Percentiles rank a stretch among this genome's conserved stretches.
phyloP scores from a whole-genome alignment of 1,284 basidiomycete genomes.

The Cryptococcus hybrid region DNA sequence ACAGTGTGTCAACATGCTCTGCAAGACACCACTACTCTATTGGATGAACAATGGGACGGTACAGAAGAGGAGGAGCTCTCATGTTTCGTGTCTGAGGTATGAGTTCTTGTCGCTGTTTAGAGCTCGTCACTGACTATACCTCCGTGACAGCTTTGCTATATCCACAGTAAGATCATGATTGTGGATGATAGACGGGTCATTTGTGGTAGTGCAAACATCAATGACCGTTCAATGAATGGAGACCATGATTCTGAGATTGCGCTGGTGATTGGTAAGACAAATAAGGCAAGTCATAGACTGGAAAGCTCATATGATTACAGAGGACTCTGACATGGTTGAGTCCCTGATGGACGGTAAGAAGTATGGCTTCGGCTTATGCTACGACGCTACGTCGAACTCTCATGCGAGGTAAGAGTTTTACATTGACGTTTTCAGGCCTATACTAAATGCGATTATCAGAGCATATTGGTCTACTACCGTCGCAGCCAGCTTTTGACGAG shows the following conservation, averaged over 20 bases:
- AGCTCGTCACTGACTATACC: background rate
- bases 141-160: conserved; percentile 37
- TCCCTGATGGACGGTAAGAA: conserved; percentile 73
- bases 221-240: conserved; percentile 60
- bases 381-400: conserved; percentile 41
- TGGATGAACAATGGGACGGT: conserved; percentile 77
- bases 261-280: conserved; percentile 62
- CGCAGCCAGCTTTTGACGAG: conserved; percentile 32
- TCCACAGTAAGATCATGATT: conserved; percentile 69
- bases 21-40: conserved; percentile 59
- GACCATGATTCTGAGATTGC: conserved; percentile 93
- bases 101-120: conserved; percentile 64
- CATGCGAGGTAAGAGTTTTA: conserved; percentile 37
- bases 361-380: conserved; percentile 45
- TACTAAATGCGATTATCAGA: conserved; percentile 55
- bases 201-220: conserved; percentile 60
- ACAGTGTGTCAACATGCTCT: conserved; percentile 81
- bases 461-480: conserved; percentile 74
- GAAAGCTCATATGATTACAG: conserved; percentile 4
- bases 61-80: conserved; percentile 75
- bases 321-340: conserved; percentile 76
- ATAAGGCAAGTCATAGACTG: background rate
- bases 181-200: conserved; percentile 87
- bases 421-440: background rate
- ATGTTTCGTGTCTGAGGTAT: conserved; percentile 74